A percentile compares a stretch with the other conserved stretches of the same genome.
These are phyloP conservation scores for Paramecium pentaurelia DNA, from an alignment of 73 alveolate species.

Conservation along the genomic window DNA sequence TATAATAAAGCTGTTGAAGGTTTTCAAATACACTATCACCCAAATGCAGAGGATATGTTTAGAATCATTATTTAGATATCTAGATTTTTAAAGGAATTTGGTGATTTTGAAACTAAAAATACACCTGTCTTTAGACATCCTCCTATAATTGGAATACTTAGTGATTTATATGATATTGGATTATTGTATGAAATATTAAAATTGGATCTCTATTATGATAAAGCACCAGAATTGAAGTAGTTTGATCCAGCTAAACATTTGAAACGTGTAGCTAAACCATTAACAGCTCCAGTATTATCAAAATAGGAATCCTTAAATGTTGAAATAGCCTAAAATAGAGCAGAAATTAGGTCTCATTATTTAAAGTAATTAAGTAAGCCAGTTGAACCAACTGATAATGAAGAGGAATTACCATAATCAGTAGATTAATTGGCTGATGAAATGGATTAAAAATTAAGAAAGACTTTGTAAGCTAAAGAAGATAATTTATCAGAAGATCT, in stretches of 20 bases:
- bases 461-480: background rate
- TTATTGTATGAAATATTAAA: slow-evolving; percentile 64
- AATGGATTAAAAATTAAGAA: background rate
- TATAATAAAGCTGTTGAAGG: slow-evolving; percentile 79
- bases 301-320: slow-evolving; percentile 46
- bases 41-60: slow-evolving; percentile 70
- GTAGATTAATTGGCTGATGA: background rate
- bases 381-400: slow-evolving; percentile 27
- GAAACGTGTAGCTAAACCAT: slow-evolving; percentile 51
- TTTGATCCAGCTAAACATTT: slow-evolving; percentile 11
- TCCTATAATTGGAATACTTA: slow-evolving; percentile 66
- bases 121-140: slow-evolving; percentile 79
- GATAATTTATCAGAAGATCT: background rate
- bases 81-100: slow-evolving; percentile 75
- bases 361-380: slow-evolving; percentile 39
- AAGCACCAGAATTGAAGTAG: slow-evolving; percentile 46
- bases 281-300: slow-evolving; percentile 1
- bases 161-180: slow-evolving; percentile 67
- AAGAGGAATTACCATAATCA: background rate
- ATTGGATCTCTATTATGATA: slow-evolving; percentile 55
- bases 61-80: slow-evolving; percentile 69
- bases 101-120: slow-evolving; percentile 69
- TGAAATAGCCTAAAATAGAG: slow-evolving; percentile 42
- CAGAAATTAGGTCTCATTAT: slow-evolving; percentile 34
- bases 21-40: slow-evolving; percentile 69